These are phyloP conservation scores for Pythium aphanidermatum DNA, from an alignment of 352 stramenopile species.

Conservation along the genomic window DNA sequence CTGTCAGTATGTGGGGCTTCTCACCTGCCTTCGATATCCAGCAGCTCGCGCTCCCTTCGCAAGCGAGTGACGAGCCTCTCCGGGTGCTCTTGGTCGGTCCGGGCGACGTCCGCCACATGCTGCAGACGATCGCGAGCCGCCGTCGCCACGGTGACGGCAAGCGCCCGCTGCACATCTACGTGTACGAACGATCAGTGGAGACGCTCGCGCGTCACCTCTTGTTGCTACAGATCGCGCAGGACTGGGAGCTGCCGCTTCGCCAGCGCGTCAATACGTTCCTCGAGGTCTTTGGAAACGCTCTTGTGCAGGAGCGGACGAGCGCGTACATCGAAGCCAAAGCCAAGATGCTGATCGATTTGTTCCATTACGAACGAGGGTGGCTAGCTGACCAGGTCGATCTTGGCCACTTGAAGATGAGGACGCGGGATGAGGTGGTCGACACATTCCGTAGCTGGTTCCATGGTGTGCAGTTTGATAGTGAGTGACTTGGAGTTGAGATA, in stretches of 20 bases:
- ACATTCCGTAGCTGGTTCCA: constrained; percentile 79
- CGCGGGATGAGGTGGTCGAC: constrained; percentile 85
- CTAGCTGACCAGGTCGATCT: constrained; percentile 73
- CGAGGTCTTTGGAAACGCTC: constrained; percentile 91
- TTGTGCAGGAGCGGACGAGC: constrained; percentile 85
- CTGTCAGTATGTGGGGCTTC: constrained; percentile 84
- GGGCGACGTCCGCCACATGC: constrained; percentile 75
- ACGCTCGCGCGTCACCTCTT: constrained; percentile 85
- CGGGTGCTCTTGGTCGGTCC: constrained; percentile 53
- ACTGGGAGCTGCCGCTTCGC: constrained; percentile 85
- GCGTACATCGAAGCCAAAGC: constrained; percentile 77
- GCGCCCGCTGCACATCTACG: constrained; percentile 79
- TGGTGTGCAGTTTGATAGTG: constrained; percentile 71
- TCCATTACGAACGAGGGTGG: constrained; percentile 60
- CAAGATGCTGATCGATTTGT: constrained; percentile 58
- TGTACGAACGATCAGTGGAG: constrained; percentile 85
- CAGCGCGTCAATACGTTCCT: constrained; percentile 88
- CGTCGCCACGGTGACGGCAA: constrained; percentile 25
- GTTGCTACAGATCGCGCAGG: constrained; percentile 79
- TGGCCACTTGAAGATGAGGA: constrained; percentile 85
- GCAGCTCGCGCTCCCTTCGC: background rate
- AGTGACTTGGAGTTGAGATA: too few relatives aligned
- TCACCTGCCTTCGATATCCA: constrained; percentile 69
- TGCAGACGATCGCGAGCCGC: constrained; percentile 47
- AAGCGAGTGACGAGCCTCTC: constrained; percentile 23